phyloP scores from a whole-genome alignment of 495 filamentous ascomycete genomes.

The Talaromyces proteolyticus region DNA sequence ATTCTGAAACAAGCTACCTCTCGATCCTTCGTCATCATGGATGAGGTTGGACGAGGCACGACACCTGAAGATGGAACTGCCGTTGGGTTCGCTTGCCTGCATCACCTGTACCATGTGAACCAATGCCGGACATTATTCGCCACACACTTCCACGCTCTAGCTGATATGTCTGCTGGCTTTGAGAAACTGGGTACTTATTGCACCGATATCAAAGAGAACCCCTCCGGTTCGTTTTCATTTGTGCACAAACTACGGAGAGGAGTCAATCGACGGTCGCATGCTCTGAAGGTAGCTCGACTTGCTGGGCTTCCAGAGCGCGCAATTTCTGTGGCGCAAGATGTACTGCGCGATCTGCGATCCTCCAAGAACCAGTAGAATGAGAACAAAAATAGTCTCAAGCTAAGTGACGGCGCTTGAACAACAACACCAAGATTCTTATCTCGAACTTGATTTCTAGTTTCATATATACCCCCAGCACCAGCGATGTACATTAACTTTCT shows the following conservation, averaged over 20 bases:
- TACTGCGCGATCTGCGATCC: constrained; percentile 14
- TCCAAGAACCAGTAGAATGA: not conserved
- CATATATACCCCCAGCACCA: not conserved
- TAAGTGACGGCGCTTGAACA: too few species aligned
- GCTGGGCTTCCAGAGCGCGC: constrained; percentile 66
- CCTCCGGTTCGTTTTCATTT: constrained; percentile 67
- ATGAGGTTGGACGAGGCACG: constrained; percentile 92
- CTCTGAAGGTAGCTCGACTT: constrained; percentile 83
- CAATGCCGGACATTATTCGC: constrained; percentile 81
- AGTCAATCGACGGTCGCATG: constrained; percentile 82
- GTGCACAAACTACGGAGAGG: constrained; percentile 75
- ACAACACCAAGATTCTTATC: too few species aligned
- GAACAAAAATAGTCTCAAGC: not conserved
- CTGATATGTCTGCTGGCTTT: constrained; percentile 66
- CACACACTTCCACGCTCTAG: constrained; percentile 86
- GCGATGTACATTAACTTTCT: constrained; percentile 3
- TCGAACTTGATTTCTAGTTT: not conserved
- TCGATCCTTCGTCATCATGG: constrained; percentile 91
- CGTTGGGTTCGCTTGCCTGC: constrained; percentile 79
- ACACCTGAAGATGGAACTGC: constrained; percentile 87
- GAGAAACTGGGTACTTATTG: constrained; percentile 74
- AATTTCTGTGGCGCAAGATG: constrained; percentile 45
- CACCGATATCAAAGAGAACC: constrained; percentile 76
- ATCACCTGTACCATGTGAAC: constrained; percentile 74
- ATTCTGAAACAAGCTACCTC: constrained; percentile 46